Evolutionary conservation across 1,284 basidiomycete species (phyloP).

Genomic region (Malassezia cuniculi): DNA sequence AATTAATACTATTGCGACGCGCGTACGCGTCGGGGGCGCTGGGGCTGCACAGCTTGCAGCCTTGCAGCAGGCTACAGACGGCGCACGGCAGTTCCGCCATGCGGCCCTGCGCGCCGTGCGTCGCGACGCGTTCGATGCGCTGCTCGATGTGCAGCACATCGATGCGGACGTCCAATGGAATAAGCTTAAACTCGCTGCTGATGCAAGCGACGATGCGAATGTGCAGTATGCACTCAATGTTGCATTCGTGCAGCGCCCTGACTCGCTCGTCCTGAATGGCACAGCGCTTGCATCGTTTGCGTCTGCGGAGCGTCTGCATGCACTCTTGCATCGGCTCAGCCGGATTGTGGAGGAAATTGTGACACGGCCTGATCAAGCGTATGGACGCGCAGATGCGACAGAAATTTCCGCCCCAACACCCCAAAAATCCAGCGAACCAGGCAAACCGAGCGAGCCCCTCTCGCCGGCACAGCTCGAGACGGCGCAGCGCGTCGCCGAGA

Average conservation of each 20-base stretch:
- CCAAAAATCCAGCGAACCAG: no score
- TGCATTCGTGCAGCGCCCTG: conserved; percentile 20
- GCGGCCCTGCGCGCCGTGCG: conserved; percentile 25
- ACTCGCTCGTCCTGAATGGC: conserved; percentile 17
- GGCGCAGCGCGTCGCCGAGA: conserved; percentile 17
- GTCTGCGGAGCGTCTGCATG: conserved; percentile 8
- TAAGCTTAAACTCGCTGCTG: background rate
- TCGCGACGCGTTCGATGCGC: conserved; percentile 23
- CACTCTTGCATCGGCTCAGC: conserved; percentile 15
- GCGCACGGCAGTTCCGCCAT: conserved; percentile 22
- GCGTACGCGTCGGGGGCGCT: conserved; percentile 13
- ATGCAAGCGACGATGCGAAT: background rate
- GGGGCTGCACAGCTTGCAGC: conserved; percentile 6
- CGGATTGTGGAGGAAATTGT: conserved; percentile 3
- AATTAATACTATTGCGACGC: conserved; percentile 35
- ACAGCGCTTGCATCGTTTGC: conserved; percentile 18
- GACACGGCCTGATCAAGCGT: no score
- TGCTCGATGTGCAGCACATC: conserved; percentile 31
- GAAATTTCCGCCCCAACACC: no score
- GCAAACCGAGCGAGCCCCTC: no score
- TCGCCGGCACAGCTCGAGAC: conserved; percentile 11
- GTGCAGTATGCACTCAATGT: conserved; percentile 35
- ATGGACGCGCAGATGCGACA: no score
- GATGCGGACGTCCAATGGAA: conserved; percentile 4
- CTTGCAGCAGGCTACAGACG: conserved; percentile 24